Percentiles rank a stretch among this genome's conserved stretches.
These are phyloP conservation scores for Fusarium marasasianum DNA, from an alignment of 2,329 filamentous ascomycete species.

Conservation along the genomic window DNA sequence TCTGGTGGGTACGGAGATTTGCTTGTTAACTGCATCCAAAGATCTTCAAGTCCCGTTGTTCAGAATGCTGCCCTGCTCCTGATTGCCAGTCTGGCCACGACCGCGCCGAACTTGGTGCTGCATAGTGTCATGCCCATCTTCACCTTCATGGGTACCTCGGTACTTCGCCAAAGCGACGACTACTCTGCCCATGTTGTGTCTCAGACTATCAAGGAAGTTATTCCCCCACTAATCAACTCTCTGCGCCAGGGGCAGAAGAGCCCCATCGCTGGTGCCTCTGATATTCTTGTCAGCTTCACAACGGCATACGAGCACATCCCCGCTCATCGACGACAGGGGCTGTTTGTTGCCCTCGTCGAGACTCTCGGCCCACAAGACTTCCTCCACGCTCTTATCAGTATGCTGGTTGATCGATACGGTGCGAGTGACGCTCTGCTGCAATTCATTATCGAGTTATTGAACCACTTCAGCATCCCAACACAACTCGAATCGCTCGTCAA, in stretches of 20 bases:
- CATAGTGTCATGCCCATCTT: slow-evolving; percentile 99
- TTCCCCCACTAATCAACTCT: slow-evolving; percentile 88
- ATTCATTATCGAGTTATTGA: slow-evolving; percentile 80
- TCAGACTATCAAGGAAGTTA: slow-evolving; percentile 92
- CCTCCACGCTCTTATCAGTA: slow-evolving; percentile 84
- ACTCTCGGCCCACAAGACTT: slow-evolving; percentile 89
- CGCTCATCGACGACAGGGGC: slow-evolving; percentile 79
- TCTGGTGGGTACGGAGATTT: slow-evolving; percentile 87
- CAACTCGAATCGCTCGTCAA: slow-evolving; percentile 83
- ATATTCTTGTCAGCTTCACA: slow-evolving; percentile 93
- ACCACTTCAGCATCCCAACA: slow-evolving; percentile 75
- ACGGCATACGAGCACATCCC: slow-evolving; percentile 97
- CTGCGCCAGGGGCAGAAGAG: slow-evolving; percentile 82
- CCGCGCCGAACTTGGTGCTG: slow-evolving; percentile 88
- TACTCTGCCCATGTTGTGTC: slow-evolving; percentile 97
- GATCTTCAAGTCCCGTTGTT: slow-evolving; percentile 89
- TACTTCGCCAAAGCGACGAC: slow-evolving; percentile 92
- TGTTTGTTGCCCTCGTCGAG: slow-evolving; percentile 86
- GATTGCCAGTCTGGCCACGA: slow-evolving; percentile 85
- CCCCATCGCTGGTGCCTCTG: slow-evolving; percentile 82
- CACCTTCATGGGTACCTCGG: slow-evolving; percentile 94
- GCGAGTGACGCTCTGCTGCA: slow-evolving; percentile 76
- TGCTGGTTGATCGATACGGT: slow-evolving; percentile 90
- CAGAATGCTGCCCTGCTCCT: slow-evolving; percentile 91
- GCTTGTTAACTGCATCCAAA: slow-evolving; percentile 92